Conservation (phyloP, 148 eudicot genomes). For the Chenopodium berlandieri region DNA sequence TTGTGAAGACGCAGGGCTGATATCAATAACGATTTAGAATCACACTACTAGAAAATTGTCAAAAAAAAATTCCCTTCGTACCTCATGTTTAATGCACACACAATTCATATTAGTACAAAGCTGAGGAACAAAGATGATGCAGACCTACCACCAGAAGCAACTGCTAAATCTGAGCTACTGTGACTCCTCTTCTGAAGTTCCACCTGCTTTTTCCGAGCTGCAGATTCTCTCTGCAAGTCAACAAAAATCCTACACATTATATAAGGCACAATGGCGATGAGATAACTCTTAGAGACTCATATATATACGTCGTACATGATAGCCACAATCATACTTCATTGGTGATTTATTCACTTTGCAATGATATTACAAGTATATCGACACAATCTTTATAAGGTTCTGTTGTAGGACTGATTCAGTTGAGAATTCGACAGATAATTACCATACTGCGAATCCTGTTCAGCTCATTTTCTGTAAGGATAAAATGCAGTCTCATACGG, state of each 20-base stretch:
- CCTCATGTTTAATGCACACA: constrained; percentile 1
- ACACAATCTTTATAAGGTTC: background rate
- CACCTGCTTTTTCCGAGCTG: constrained; percentile 59
- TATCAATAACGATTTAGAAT: constrained; percentile 24
- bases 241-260: constrained; percentile 7
- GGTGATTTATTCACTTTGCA: background rate
- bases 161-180: constrained; percentile 31
- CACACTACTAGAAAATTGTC: constrained; percentile 22
- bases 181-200: constrained; percentile 37
- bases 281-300: background rate
- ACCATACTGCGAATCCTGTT: constrained; percentile 69
- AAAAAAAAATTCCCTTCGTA: background rate
- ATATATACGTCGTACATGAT: too few species aligned
- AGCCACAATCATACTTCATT: background rate
- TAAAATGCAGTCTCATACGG: constrained; percentile 66
- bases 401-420: background rate
- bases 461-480: constrained; percentile 73
- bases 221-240: constrained; percentile 71
- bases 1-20: constrained; percentile 37
- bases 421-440: constrained; percentile 5
- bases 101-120: background rate
- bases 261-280: background rate
- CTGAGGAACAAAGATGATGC: constrained; percentile 26
- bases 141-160: constrained; percentile 39
- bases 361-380: background rate